A percentile compares a stretch with the other conserved stretches of the same genome.
Conservation (phyloP, 2,329 filamentous ascomycete genomes). For the Cytospora piceae region DNA sequence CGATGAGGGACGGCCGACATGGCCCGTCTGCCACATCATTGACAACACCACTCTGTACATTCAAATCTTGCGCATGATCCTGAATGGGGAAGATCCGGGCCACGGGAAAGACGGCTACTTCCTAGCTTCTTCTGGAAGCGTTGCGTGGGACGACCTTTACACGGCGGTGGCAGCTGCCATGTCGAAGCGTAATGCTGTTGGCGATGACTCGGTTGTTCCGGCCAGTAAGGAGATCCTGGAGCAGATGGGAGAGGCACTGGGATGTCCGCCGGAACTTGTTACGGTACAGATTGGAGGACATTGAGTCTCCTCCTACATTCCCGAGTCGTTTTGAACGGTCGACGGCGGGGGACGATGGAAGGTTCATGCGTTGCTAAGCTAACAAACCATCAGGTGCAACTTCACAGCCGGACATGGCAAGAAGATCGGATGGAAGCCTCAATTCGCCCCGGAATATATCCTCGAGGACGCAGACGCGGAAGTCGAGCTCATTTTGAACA, state of each 20-base stretch:
- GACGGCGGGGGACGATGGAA: background rate
- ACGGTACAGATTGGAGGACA: conserved; percentile 46
- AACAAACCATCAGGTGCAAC: conserved; percentile 42
- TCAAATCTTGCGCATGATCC: conserved; percentile 48
- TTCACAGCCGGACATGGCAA: conserved; percentile 47
- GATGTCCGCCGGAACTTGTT: conserved; percentile 42
- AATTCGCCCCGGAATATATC: conserved; percentile 49
- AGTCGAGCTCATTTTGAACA: conserved; percentile 46
- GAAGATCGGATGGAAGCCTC: conserved; percentile 51
- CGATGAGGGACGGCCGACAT: conserved; percentile 44
- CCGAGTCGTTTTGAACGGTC: background rate
- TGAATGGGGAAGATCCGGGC: conserved; percentile 42
- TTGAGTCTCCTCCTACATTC: conserved; percentile 38
- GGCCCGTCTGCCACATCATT: conserved; percentile 57
- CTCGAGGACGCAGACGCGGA: conserved; percentile 50
- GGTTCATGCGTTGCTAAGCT: background rate
- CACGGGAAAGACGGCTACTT: conserved; percentile 53
- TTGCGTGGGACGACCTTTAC: conserved; percentile 57
- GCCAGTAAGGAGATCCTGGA: conserved; percentile 43
- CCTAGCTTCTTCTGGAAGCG: conserved; percentile 51
- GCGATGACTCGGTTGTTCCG: conserved; percentile 40
- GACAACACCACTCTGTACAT: conserved; percentile 54
- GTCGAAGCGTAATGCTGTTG: conserved; percentile 44
- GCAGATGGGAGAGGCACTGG: conserved; percentile 47
- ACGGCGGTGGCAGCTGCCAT: conserved; percentile 47